Percentiles rank a stretch among this genome's conserved stretches.
These are phyloP conservation scores for Cryphonectria nitschkei DNA, from an alignment of 2,329 filamentous ascomycete species.

Conservation along the genomic window DNA sequence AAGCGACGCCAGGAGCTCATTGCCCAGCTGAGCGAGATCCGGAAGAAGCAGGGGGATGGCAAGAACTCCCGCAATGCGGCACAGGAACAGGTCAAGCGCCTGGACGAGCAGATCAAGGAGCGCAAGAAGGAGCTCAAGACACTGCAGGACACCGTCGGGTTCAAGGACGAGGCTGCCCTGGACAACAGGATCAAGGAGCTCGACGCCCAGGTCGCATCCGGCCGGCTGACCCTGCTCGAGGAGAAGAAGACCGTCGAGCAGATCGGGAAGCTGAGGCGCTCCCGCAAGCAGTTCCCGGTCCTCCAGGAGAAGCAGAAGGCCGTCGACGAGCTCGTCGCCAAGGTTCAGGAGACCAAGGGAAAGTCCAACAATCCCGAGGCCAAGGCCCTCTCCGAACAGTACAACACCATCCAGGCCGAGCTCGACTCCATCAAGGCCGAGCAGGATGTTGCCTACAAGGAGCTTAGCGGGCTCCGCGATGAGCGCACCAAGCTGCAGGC, in stretches of 20 bases:
- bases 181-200: constrained; percentile 80
- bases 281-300: constrained; percentile 86
- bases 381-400: constrained; percentile 85
- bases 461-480: constrained; percentile 80
- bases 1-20: constrained; percentile 88
- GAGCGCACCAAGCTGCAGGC: constrained; percentile 82
- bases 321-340: constrained; percentile 84
- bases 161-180: constrained; percentile 86
- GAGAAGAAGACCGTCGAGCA: constrained; percentile 92
- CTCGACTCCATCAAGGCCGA: constrained; percentile 88
- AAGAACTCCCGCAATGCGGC: constrained; percentile 80
- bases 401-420: constrained; percentile 83
- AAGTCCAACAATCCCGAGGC: constrained; percentile 88
- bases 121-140: constrained; percentile 86
- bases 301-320: constrained; percentile 86
- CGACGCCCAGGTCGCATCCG: constrained; percentile 83
- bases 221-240: constrained; percentile 93
- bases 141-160: constrained; percentile 77
- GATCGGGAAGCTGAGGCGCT: constrained; percentile 81
- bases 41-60: constrained; percentile 82
- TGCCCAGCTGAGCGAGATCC: constrained; percentile 80
- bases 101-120: constrained; percentile 86
- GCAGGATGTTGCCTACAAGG: constrained; percentile 90
- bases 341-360: constrained; percentile 89
- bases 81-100: constrained; percentile 88